Evolutionary conservation across 352 stramenopile species (phyloP).

Genomic region (Pythium aphanidermatum): DNA sequence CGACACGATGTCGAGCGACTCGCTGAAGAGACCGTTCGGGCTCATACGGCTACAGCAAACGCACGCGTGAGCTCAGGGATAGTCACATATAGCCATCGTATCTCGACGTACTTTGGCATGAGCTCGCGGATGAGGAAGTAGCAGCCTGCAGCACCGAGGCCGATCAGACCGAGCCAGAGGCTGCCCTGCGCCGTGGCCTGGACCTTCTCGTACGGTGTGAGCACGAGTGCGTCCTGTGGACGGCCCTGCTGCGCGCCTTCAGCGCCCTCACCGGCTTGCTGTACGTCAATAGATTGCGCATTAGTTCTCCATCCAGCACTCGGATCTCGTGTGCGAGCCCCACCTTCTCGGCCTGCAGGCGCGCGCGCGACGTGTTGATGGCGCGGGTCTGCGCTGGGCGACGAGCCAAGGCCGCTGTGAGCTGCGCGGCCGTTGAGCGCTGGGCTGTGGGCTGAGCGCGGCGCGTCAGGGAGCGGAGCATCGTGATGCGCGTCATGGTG

Average conservation of each 20-base stretch:
- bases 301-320: no score
- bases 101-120: constrained; percentile 71
- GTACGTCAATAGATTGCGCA: background rate
- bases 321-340: background rate
- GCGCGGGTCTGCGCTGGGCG: constrained; percentile 16
- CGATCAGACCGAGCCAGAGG: constrained; percentile 85
- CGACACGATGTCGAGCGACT: constrained; percentile 66
- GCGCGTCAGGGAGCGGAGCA: constrained; percentile 16
- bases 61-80: background rate
- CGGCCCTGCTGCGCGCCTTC: constrained; percentile 34
- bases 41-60: constrained; percentile 62
- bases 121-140: constrained; percentile 93
- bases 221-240: constrained; percentile 68
- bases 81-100: background rate
- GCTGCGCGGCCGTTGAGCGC: background rate
- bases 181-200: constrained; percentile 82
- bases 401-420: background rate
- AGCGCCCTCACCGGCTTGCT: constrained; percentile 26
- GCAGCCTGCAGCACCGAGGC: constrained; percentile 79
- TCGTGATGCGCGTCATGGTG: no score
- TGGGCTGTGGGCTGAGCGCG: background rate
- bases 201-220: constrained; percentile 94
- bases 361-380: constrained; percentile 42
- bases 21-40: constrained; percentile 74
- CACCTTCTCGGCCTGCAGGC: constrained; percentile 57